Evolutionary conservation across 2,329 filamentous ascomycete genomes (phyloP), one percentile per base, ranked within the genome.

Genomic region (Ascocoryne sarcoides): DNA sequence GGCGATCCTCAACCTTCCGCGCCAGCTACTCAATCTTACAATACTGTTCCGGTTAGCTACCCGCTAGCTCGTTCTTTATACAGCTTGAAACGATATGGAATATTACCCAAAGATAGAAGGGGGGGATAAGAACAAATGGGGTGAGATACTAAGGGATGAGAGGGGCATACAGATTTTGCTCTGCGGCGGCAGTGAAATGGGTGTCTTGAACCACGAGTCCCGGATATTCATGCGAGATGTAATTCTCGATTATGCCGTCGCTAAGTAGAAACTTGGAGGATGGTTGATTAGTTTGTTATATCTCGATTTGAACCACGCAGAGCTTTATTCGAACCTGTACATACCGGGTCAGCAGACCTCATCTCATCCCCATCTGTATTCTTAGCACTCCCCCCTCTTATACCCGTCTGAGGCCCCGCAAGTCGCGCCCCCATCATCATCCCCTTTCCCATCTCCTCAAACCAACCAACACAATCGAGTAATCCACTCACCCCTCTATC

Each of bases 191-290:
- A n/a, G 45, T 43, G 34, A 53, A 52, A 4, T 45, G 29, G 19
- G 51, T 21, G n/a, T 47, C 40, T 5, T 48, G 21, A 7, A 53
- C 43, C 32, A 10, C 29, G 20, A 52, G 7, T 26, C 7, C 12
- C 12, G 28, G 32, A 36, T 52, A 53, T 4, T 32, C 15, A 15
- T 44, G 43, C 0, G 34, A 37, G 23, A 53, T 53, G 28, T 52
- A 50, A 18, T 39, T 20, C 28, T 53, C 51, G 18, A 40, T 47
- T 31, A 49, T 34, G n/a, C 51, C 51, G 14, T 53, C 51, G 28
- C 47, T 51, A 15, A 52, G 43, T 23, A 53, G 44, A 32, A 51
- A 44, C 48, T 50, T 21, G 10, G 3, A 23, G 16, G 19, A 18
- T 14, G 34, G 10, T 15, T 28, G 17, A 10, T 21, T 21, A 15